phyloP scores from a whole-genome alignment of 306 rosid species.

The cucumber (Cucumis sativus) region DNA sequence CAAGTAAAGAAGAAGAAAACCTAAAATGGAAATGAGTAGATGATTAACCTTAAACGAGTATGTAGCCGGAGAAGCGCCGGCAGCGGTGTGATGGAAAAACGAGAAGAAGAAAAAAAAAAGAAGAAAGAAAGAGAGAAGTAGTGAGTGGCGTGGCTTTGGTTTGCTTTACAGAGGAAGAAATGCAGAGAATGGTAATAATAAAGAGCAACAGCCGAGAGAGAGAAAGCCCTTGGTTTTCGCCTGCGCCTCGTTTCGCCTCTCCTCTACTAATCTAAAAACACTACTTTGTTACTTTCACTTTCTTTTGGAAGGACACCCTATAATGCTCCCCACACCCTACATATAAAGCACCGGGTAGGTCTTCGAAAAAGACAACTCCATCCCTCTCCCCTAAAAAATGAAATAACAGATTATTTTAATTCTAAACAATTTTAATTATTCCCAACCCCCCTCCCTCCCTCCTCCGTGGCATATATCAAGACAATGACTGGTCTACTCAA shows the following conservation, averaged over 20 bases:
- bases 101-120: background rate
- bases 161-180: background rate
- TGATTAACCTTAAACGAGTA: background rate
- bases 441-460: background rate
- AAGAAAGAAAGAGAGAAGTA: background rate
- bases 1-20: background rate
- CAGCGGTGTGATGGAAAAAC: background rate
- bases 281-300: background rate
- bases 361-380: constrained; percentile 37
- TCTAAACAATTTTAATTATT: background rate
- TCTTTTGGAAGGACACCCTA: constrained; percentile 11
- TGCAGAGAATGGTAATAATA: background rate
- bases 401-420: too few species aligned
- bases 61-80: constrained; percentile 1
- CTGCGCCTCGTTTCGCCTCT: background rate
- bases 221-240: constrained; percentile 7
- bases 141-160: background rate
- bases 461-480: background rate
- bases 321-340: constrained; percentile 2
- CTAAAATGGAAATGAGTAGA: background rate
- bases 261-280: background rate
- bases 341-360: constrained; percentile 31
- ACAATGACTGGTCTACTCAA: background rate
- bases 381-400: constrained; percentile 14
- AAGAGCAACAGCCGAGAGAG: background rate